A percentile compares a stretch with the other conserved stretches of the same genome.
Evolutionary conservation across 1,284 basidiomycete species (phyloP).

Genomic region (Neonothopanus nambi): DNA sequence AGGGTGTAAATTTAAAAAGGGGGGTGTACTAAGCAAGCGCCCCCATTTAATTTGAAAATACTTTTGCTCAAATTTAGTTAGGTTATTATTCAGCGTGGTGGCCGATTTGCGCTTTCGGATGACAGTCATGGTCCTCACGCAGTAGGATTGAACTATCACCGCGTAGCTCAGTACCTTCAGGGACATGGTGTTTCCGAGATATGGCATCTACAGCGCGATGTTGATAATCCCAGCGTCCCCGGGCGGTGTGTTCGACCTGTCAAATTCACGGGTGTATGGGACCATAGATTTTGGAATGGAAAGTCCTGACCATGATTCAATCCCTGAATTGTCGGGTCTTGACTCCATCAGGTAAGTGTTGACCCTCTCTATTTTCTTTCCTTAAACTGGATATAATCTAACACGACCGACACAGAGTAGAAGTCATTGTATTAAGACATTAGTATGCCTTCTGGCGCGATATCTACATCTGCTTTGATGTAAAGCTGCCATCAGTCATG

Average conservation of each 20-base stretch:
- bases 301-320: too few relatives aligned
- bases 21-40: too few relatives aligned
- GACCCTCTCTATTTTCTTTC: not conserved
- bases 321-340: too few relatives aligned
- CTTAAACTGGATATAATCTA: not conserved
- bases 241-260: conserved; percentile 49
- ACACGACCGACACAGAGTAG: conserved; percentile 7
- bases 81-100: conserved; percentile 68
- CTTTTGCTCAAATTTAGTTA: conserved; percentile 30
- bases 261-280: conserved; percentile 48
- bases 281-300: conserved; percentile 55
- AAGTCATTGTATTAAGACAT: not conserved
- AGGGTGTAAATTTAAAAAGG: too few relatives aligned
- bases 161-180: conserved; percentile 69
- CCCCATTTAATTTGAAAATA: not conserved
- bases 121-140: conserved; percentile 92
- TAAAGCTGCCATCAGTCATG: too few relatives aligned
- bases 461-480: too few relatives aligned
- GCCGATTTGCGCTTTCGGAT: conserved; percentile 87
- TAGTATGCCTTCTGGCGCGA: too few relatives aligned
- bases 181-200: conserved; percentile 62
- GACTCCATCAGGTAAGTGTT: not conserved
- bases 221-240: conserved; percentile 35
- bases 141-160: conserved; percentile 86
- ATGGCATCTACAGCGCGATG: conserved; percentile 58